A percentile compares a stretch with the other conserved stretches of the same genome.
Evolutionary conservation across 495 filamentous ascomycete genomes (phyloP).

Genomic region (Xylaria sp.): DNA sequence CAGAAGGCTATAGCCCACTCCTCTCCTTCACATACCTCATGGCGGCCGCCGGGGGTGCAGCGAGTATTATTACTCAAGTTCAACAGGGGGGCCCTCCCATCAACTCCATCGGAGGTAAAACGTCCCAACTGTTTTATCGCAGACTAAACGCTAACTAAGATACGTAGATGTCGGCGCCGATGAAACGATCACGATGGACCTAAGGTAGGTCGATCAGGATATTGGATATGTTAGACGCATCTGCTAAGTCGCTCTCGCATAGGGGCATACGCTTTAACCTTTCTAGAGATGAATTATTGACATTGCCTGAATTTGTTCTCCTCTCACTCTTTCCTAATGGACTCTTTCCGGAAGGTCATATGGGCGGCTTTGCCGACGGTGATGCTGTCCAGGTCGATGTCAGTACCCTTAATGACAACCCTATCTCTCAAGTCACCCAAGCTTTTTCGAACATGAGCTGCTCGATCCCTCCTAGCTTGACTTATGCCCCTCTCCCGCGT

Average conservation of each 20-base stretch:
- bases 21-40: constrained; percentile 95
- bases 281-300: constrained; percentile 92
- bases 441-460: constrained; percentile 28
- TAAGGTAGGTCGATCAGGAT: constrained; percentile 67
- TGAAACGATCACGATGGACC: constrained; percentile 93
- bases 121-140: background rate
- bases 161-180: constrained; percentile 80
- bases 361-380: constrained; percentile 87
- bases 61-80: constrained; percentile 99
- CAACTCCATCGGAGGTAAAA: constrained; percentile 82
- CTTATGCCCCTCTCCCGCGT: constrained; percentile 31
- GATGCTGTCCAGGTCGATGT: constrained; percentile 98
- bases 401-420: constrained; percentile 52
- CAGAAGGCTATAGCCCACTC: constrained; percentile 91
- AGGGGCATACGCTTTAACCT: constrained; percentile 93
- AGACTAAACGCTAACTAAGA: constrained; percentile 22
- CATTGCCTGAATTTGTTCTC: constrained; percentile 96
- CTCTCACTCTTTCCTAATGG: constrained; percentile 98
- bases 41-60: constrained; percentile 93
- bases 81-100: constrained; percentile 90
- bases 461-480: constrained; percentile 35
- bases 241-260: constrained; percentile 42
- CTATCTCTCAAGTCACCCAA: constrained; percentile 32
- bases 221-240: constrained; percentile 10
- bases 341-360: constrained; percentile 94